phyloP scores from a whole-genome alignment of 768 basidiomycete species.

The Hydnomerulius pinastri region DNA sequence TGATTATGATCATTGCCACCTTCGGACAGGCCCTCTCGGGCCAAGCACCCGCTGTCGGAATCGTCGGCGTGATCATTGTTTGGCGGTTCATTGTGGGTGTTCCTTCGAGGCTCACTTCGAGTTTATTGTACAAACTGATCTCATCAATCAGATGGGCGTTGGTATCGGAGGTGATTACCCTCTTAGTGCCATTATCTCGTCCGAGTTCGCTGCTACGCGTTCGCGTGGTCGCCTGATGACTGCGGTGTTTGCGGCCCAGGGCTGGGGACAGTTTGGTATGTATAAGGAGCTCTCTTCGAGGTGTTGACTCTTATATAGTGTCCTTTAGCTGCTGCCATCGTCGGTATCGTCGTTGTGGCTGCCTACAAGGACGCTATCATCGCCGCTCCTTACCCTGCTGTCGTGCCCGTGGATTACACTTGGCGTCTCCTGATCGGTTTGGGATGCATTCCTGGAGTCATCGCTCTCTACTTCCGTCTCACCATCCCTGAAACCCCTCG shows the following conservation, averaged over 20 bases:
- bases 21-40: constrained; percentile 82
- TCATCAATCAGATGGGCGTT: constrained; percentile 56
- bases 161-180: constrained; percentile 94
- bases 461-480: constrained; percentile 90
- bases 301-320: not conserved
- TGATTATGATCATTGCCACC: constrained; percentile 80
- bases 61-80: constrained; percentile 75
- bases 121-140: not conserved
- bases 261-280: constrained; percentile 83
- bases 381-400: constrained; percentile 37
- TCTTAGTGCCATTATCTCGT: constrained; percentile 81
- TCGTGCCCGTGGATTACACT: constrained; percentile 64
- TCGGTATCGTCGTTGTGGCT: constrained; percentile 61
- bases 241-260: constrained; percentile 83
- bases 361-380: constrained; percentile 70
- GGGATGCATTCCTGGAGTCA: constrained; percentile 76
- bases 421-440: constrained; percentile 91
- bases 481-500: constrained; percentile 93
- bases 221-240: constrained; percentile 87
- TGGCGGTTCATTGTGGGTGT: constrained; percentile 75
- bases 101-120: not conserved
- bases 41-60: constrained; percentile 60
- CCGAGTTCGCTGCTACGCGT: constrained; percentile 80
- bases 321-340: constrained; percentile 57
- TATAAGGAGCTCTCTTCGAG: constrained; percentile 3